Evolutionary conservation across 2,329 filamentous ascomycete genomes (phyloP), one percentile per base, ranked within the genome.

Genomic region (Alternaria conjuncta): DNA sequence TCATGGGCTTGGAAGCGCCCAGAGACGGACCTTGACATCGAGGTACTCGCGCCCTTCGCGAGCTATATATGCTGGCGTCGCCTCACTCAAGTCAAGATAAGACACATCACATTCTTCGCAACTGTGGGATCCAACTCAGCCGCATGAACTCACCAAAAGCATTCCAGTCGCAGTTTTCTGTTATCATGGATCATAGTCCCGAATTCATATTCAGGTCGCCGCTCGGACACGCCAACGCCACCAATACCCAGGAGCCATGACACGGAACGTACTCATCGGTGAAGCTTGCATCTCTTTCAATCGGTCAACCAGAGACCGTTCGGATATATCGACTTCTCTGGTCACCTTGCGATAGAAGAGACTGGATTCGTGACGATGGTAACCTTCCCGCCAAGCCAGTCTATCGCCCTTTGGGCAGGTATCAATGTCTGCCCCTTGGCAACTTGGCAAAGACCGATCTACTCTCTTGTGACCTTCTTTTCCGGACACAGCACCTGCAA

Each of bases 401-500:
- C 61, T 71, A 70, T 60, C 53, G 53, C 64, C 57, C 44, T 71
- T 77, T 60, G 44, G 72, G 76, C 72, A 78, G 76, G 76, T 77
- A 72, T 64, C 60, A 72, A 55, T 32, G 41, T 66, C 55, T 45
- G 50, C 65, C 50, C 72, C 60, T 77, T 75, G 74, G 73, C 74
- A 68, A 50, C 60, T 62, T 62, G 60, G 60, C 60, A 62, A 62
- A 59, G 30, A 23, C 55, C 62, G 65, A 67, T 73, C 66, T 63
- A 67, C 62, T 64, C 56, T 68, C 72, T 76, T 77, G 63, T 66
- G 70, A 77, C 72, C 74, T 78, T 73, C 75, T 74, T 64, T 71
- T 74, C 69, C 68, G 58, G 70, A 75, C 71, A 63, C 70, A 68
- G 61, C 41, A 64, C 68, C 68, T 60, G 66, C 65, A 54, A 44